These are phyloP conservation scores for Fusarium sacchari DNA, from an alignment of 2,329 filamentous ascomycete species.

Conservation along the genomic window DNA sequence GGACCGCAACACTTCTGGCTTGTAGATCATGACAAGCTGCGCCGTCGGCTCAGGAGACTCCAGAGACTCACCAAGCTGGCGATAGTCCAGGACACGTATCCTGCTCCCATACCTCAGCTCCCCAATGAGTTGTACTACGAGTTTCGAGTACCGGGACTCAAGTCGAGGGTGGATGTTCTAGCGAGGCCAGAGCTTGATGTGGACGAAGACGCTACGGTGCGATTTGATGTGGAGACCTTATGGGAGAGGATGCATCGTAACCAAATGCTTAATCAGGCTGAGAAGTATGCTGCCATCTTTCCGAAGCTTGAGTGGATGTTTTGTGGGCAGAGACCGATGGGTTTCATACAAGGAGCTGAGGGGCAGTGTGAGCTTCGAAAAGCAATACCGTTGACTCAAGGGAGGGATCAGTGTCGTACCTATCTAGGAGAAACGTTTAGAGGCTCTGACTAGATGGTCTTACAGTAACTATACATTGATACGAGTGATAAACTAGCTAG, in stretches of 20 bases:
- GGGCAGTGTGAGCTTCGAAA: not conserved
- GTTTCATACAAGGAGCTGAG: not conserved
- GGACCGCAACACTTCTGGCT: conserved; percentile 7
- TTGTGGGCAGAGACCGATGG: conserved; percentile 20
- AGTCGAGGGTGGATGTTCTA: not conserved
- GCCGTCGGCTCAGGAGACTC: not conserved
- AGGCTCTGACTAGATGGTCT: no score
- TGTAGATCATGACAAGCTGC: conserved; percentile 8
- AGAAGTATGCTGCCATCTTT: conserved; percentile 14
- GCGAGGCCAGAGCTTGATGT: not conserved
- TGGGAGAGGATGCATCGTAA: conserved; percentile 27
- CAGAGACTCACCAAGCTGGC: conserved; percentile 8
- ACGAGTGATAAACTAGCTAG: not conserved
- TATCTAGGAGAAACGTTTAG: not conserved
- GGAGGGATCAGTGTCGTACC: not conserved
- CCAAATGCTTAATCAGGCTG: conserved; percentile 27
- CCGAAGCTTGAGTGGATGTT: conserved; percentile 26
- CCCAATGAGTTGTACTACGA: no score
- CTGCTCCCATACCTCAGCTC: no score
- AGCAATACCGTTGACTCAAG: not conserved
- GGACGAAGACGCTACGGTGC: not conserved
- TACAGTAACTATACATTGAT: rapidly evolving
- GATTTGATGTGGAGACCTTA: no score
- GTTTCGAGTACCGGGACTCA: no score
- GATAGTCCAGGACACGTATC: conserved; percentile 15